These are phyloP conservation scores for Euphorbia schlechtendalii DNA, from an alignment of 441 rosid genomes.

Conservation along the genomic window DNA sequence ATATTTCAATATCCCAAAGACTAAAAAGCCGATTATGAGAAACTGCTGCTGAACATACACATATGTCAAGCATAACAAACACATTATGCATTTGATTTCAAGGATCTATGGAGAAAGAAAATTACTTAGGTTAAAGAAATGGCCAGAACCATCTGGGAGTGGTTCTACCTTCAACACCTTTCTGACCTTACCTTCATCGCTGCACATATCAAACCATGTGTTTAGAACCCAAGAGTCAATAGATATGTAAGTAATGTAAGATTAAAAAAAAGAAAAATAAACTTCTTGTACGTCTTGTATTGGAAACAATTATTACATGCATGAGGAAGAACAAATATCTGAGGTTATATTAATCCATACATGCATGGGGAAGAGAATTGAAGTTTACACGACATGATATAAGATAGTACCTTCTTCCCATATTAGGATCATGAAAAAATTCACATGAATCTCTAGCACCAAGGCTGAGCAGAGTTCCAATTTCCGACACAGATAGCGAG, in stretches of 20 bases:
- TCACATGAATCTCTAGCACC: slow-evolving; percentile 75
- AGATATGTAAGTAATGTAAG: background rate
- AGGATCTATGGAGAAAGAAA: slow-evolving; percentile 21
- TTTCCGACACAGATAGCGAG: slow-evolving; percentile 76
- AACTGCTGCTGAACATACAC: slow-evolving; percentile 13
- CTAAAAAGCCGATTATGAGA: background rate
- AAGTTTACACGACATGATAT: background rate
- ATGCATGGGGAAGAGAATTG: background rate
- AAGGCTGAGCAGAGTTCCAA: slow-evolving; percentile 66
- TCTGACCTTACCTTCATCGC: slow-evolving; percentile 90
- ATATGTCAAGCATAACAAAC: slow-evolving; percentile 11
- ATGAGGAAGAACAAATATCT: no score
- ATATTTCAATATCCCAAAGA: slow-evolving; percentile 3
- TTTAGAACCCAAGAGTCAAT: background rate
- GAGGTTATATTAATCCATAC: no score
- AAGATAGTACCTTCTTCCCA: slow-evolving; percentile 65
- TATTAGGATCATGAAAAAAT: slow-evolving; percentile 81
- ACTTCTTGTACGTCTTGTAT: no score
- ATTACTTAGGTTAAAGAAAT: slow-evolving; percentile 89
- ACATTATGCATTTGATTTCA: slow-evolving; percentile 8
- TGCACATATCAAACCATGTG: slow-evolving; percentile 23
- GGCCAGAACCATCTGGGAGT: slow-evolving; percentile 89
- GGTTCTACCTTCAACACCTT: slow-evolving; percentile 94
- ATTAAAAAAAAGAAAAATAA: background rate
- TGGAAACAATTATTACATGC: background rate